Percentiles rank a stretch among this genome's conserved stretches.
phyloP scores from a whole-genome alignment of 192 early-diverging fungal species.

The Backusella tuberculispora region DNA sequence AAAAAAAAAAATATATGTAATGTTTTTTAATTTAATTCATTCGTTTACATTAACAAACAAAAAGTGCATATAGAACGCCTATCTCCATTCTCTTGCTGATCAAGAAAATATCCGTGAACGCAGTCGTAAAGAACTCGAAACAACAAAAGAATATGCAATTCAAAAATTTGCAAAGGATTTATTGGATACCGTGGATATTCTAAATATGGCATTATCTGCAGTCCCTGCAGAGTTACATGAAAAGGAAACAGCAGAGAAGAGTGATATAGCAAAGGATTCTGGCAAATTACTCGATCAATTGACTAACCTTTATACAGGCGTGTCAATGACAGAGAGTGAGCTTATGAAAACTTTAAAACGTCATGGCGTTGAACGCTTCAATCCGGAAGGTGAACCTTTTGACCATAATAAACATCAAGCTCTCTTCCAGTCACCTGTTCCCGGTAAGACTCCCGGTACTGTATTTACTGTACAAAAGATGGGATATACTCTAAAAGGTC shows the following conservation, averaged over 20 bases:
- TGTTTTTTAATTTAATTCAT: background rate
- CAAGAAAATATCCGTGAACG: constrained; percentile 94
- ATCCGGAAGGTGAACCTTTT: constrained; percentile 87
- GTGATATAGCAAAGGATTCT: constrained; percentile 28
- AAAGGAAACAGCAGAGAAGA: constrained; percentile 23
- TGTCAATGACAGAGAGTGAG: constrained; percentile 85
- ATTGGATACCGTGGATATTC: constrained; percentile 87
- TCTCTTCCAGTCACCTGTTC: constrained; percentile 88
- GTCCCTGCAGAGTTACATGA: constrained; percentile 72
- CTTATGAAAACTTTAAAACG: constrained; percentile 85
- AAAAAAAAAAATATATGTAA: background rate
- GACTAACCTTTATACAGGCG: constrained; percentile 82
- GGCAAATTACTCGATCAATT: constrained; percentile 57
- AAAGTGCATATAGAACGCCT: constrained; percentile 90
- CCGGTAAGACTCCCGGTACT: constrained; percentile 86
- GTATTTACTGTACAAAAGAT: constrained; percentile 89
- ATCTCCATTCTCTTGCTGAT: constrained; percentile 92
- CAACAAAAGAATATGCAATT: constrained; percentile 84
- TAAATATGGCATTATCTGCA: constrained; percentile 84
- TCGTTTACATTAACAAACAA: background rate
- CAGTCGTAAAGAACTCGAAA: constrained; percentile 81
- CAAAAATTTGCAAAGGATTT: constrained; percentile 98
- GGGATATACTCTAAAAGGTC: constrained; percentile 89
- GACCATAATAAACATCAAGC: constrained; percentile 95
- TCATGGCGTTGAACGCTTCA: constrained; percentile 81